Evolutionary conservation across 1,284 basidiomycete species (phyloP).

Genomic region (Sphaerobolus stellatus): DNA sequence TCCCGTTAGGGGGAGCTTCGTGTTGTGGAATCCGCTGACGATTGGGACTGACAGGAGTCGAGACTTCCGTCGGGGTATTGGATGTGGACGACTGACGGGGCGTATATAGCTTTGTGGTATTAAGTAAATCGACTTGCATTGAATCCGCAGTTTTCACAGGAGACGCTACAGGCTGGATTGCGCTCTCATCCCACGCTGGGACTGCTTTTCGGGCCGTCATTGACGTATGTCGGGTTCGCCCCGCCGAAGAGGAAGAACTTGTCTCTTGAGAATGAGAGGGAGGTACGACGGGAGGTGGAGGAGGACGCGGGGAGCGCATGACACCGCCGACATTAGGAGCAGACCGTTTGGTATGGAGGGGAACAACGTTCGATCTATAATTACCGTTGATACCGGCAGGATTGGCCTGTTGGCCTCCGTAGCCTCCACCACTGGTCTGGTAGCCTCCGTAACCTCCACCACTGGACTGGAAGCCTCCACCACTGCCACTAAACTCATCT

Average conservation of each 20-base stretch:
- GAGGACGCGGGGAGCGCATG: neutral
- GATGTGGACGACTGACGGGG: slow-evolving; percentile 7
- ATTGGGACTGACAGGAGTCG: neutral
- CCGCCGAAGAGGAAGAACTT: slow-evolving; percentile 5
- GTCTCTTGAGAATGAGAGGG: slow-evolving; percentile 7
- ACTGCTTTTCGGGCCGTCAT: slow-evolving; percentile 16
- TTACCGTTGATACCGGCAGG: neutral
- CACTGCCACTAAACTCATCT: too few relatives aligned
- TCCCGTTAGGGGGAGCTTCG: neutral
- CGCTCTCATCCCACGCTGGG: slow-evolving; percentile 15
- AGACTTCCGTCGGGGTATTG: neutral
- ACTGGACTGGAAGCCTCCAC: too few relatives aligned
- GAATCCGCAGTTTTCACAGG: neutral
- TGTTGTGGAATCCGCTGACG: neutral
- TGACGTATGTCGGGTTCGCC: slow-evolving; percentile 13
- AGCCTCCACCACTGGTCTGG: too few relatives aligned
- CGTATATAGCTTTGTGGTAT: slow-evolving; percentile 8
- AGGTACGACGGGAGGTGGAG: slow-evolving; percentile 10
- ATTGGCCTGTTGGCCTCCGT: too few relatives aligned
- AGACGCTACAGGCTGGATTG: neutral
- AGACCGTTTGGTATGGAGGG: slow-evolving; percentile 8
- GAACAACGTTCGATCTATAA: too few relatives aligned
- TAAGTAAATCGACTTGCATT: neutral
- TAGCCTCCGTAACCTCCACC: too few relatives aligned
- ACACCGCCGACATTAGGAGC: slow-evolving; percentile 9